Conservation (phyloP, 2,329 filamentous ascomycete species). For the Pseudocercospora ulei region DNA sequence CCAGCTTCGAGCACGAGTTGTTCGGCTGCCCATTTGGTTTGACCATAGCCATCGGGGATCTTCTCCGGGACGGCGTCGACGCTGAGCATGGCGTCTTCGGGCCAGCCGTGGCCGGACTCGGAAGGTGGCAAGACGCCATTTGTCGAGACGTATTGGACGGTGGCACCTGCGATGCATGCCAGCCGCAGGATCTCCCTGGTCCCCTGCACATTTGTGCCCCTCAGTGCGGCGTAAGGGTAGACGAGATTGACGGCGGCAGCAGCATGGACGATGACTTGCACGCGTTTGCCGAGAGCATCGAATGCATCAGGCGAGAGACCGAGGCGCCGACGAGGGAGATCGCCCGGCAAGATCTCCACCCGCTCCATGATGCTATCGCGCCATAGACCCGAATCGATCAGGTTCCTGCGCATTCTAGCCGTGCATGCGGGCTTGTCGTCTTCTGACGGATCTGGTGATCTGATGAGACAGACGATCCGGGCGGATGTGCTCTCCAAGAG, state of each 20-base stretch:
- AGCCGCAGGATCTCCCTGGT: conserved; percentile 65
- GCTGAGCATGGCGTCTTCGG: conserved; percentile 57
- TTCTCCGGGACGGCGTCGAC: conserved; percentile 60
- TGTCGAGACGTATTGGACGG: conserved; percentile 68
- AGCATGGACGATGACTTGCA: conserved; percentile 67
- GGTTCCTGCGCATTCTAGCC: conserved; percentile 62
- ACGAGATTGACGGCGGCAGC: conserved; percentile 71
- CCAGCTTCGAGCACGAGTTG: conserved; percentile 62
- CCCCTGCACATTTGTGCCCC: conserved; percentile 67
- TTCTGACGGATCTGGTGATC: conserved; percentile 57
- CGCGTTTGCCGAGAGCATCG: conserved; percentile 52
- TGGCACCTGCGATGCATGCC: conserved; percentile 57
- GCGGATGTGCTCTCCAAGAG: conserved; percentile 60
- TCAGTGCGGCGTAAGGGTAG: conserved; percentile 68
- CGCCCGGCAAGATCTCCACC: conserved; percentile 64
- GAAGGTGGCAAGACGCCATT: conserved; percentile 69
- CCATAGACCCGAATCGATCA: conserved; percentile 72
- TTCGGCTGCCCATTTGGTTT: conserved; percentile 74
- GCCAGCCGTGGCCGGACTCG: conserved; percentile 53
- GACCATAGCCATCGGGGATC: conserved; percentile 63
- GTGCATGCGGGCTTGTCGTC: conserved; percentile 58
- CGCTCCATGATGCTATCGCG: conserved; percentile 66
- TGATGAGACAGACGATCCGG: conserved; percentile 61
- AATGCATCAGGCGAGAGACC: conserved; percentile 59
- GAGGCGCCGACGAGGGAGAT: conserved; percentile 58